Percentiles rank a stretch among this genome's conserved stretches.
These are phyloP conservation scores for Phallus indusiatus DNA, from an alignment of 768 basidiomycete genomes.

Conservation along the genomic window DNA sequence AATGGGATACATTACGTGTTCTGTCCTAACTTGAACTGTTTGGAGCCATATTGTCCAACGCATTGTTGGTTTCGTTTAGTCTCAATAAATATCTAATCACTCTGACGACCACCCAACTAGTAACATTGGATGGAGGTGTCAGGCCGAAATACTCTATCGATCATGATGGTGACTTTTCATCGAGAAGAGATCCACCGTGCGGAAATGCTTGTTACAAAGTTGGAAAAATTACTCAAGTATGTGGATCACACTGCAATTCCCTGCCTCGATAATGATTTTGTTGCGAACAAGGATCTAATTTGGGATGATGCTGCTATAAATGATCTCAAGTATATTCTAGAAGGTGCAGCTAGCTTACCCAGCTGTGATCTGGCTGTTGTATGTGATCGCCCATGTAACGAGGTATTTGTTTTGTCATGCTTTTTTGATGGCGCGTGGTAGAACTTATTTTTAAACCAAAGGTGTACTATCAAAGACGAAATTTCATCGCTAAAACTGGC, in stretches of 20 bases:
- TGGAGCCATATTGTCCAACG: constrained; percentile 38
- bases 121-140: neutral
- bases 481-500: neutral
- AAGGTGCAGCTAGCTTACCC: constrained; percentile 33
- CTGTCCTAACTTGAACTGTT: constrained; percentile 44
- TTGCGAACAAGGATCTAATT: neutral
- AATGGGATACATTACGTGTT: constrained; percentile 32
- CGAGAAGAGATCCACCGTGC: constrained; percentile 19
- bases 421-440: neutral
- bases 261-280: neutral
- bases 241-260: neutral
- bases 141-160: neutral
- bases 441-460: neutral
- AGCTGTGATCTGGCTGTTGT: constrained; percentile 49
- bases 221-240: neutral
- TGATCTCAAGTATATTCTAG: constrained; percentile 29
- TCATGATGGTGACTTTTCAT: constrained; percentile 12
- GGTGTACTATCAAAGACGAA: constrained; percentile 4
- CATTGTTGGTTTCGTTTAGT: constrained; percentile 34
- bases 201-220: constrained; percentile 19
- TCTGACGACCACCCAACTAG: neutral
- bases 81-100: neutral
- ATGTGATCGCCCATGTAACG: constrained; percentile 48
- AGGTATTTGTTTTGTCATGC: constrained; percentile 29
- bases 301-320: constrained; percentile 23